phyloP scores from a whole-genome alignment of 2,329 filamentous ascomycete species.

The Dothistroma septosporum region DNA sequence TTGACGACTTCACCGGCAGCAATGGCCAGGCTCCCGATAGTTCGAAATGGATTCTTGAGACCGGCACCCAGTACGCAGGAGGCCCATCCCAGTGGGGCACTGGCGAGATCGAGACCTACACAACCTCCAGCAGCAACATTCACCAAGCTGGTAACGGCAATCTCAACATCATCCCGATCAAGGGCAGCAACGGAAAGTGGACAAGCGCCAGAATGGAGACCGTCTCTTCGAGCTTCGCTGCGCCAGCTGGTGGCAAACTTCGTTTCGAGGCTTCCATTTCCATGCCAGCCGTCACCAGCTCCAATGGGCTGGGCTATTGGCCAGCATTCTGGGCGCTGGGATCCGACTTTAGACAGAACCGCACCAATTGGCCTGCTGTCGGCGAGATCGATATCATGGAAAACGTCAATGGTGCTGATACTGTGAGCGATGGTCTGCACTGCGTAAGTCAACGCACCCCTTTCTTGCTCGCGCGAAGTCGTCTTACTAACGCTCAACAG shows the following conservation, averaged over 20 bases:
- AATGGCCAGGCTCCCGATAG: constrained; percentile 35
- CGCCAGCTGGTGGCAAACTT: constrained; percentile 26
- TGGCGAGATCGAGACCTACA: constrained; percentile 48
- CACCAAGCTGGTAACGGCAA: constrained; percentile 37
- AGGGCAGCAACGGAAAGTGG: constrained; percentile 24
- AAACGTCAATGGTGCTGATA: constrained; percentile 29
- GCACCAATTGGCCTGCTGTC: constrained; percentile 27
- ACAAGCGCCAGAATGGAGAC: constrained; percentile 25
- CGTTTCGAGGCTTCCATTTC: constrained; percentile 23
- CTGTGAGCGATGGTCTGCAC: constrained; percentile 24
- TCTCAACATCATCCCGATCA: constrained; percentile 39
- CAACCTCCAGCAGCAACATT: constrained; percentile 40
- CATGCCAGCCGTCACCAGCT: constrained; percentile 16
- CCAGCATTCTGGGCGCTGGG: constrained; percentile 26
- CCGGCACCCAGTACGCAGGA: constrained; percentile 47
- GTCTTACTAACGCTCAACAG: constrained; percentile 2
- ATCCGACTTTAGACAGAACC: constrained; percentile 21
- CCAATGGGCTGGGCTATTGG: constrained; percentile 23
- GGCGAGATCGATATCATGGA: constrained; percentile 35
- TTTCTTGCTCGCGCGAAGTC: not conserved
- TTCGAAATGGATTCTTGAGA: constrained; percentile 44
- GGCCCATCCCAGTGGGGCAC: constrained; percentile 49
- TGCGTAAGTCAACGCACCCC: constrained; percentile 18
- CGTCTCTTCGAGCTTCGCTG: constrained; percentile 19
- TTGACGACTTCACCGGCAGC: constrained; percentile 37